A percentile compares a stretch with the other conserved stretches of the same genome.
Evolutionary conservation across 169 alveolate species (phyloP).

Genomic region (Eimeria acervulina): DNA sequence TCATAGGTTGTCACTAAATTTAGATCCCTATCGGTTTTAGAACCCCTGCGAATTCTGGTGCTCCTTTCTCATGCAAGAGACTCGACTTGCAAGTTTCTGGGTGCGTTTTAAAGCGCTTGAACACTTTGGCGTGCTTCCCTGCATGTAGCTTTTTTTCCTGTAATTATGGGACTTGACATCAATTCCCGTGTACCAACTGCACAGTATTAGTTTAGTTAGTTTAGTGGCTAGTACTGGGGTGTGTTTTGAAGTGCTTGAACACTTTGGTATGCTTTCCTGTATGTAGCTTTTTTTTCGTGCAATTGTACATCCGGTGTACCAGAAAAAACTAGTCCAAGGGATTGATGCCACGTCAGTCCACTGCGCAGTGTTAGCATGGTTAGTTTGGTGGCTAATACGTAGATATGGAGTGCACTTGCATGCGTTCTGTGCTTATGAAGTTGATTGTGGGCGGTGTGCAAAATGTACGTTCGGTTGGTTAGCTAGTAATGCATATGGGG

Average conservation of each 20-base stretch:
- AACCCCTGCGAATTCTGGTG: constrained; percentile 31
- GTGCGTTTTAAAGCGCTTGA: constrained; percentile 17
- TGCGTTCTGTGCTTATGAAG: background rate
- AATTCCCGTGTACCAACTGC: background rate
- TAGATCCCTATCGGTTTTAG: constrained; percentile 39
- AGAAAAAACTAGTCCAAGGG: too few species aligned
- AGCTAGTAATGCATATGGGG: background rate
- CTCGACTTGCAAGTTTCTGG: constrained; percentile 1
- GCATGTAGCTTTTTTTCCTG: background rate
- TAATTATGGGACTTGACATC: background rate
- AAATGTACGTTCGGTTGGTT: background rate
- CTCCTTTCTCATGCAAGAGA: constrained; percentile 20
- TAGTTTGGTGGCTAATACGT: too few species aligned
- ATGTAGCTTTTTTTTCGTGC: too few species aligned
- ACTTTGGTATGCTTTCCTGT: too few species aligned
- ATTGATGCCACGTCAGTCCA: too few species aligned
- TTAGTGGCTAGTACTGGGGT: too few species aligned
- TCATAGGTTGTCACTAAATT: constrained; percentile 31
- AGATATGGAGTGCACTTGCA: background rate
- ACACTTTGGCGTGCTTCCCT: background rate
- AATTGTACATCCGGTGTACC: too few species aligned
- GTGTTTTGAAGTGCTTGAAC: too few species aligned
- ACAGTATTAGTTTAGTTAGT: too few species aligned
- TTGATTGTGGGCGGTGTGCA: background rate
- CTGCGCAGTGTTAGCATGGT: too few species aligned